These are phyloP conservation scores for Crithidia fasciculata DNA, from an alignment of 208 protist species.

Conservation along the genomic window DNA sequence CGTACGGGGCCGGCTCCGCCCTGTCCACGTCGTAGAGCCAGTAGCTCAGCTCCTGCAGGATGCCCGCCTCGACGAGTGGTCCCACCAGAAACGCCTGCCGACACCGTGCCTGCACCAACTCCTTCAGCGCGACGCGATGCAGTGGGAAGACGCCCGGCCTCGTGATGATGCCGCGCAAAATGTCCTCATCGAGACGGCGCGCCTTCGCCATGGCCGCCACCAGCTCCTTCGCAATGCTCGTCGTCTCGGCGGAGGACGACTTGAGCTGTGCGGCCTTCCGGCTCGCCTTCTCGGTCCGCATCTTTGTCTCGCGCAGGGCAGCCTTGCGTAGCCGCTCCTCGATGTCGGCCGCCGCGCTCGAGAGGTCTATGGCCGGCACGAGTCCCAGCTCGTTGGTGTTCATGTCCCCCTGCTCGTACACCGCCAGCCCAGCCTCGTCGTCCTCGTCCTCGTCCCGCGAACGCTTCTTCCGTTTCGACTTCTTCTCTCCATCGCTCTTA, in stretches of 20 bases:
- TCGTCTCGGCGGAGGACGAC: constrained; percentile 22
- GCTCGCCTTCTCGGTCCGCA: constrained; percentile 28
- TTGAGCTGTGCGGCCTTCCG: constrained; percentile 21
- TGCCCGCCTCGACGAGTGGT: constrained; percentile 64
- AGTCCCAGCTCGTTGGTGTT: constrained; percentile 16
- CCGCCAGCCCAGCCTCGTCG: constrained; percentile 14
- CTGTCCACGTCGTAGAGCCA: constrained; percentile 77
- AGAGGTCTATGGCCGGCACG: constrained; percentile 19
- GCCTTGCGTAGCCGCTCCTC: constrained; percentile 27
- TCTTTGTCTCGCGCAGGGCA: constrained; percentile 21
- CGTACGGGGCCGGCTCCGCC: constrained; percentile 60
- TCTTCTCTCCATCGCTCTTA: constrained; percentile 24
- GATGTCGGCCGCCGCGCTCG: constrained; percentile 12
- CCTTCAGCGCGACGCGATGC: constrained; percentile 55
- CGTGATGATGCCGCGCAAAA: constrained; percentile 26
- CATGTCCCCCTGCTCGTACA: constrained; percentile 5
- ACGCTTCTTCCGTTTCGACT: background rate
- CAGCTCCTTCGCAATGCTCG: constrained; percentile 30
- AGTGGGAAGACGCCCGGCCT: constrained; percentile 46
- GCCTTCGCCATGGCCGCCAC: constrained; percentile 37
- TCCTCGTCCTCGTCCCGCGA: constrained; percentile 13
- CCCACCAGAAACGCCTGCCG: constrained; percentile 44
- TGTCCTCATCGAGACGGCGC: constrained; percentile 31
- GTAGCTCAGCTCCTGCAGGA: constrained; percentile 79
- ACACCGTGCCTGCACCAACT: constrained; percentile 54